Percentiles rank a stretch among this genome's conserved stretches.
phyloP scores from a whole-genome alignment of 805 yeast species.

The Metschnikowia gruessii region DNA sequence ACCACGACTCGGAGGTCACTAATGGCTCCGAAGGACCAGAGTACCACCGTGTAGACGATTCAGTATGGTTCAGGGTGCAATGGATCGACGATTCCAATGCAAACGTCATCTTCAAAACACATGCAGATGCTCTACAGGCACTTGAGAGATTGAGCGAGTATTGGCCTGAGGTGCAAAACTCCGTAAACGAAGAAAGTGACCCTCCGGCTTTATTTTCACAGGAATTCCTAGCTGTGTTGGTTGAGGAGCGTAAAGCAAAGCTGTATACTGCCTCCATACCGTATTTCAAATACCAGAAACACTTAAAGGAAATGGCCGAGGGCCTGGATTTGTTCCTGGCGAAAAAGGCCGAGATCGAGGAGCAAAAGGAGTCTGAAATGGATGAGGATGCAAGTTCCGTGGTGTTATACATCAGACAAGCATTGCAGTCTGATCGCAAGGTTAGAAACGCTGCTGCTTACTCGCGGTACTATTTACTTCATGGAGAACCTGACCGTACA shows the following conservation, averaged over 20 bases:
- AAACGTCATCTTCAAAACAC: slow-evolving; percentile 51
- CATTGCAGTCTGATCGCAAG: slow-evolving; percentile 55
- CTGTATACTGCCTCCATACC: slow-evolving; percentile 38
- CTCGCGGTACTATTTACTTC: slow-evolving; percentile 62
- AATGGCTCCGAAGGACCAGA: slow-evolving; percentile 1
- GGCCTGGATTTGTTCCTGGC: slow-evolving; percentile 16
- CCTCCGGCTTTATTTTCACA: slow-evolving; percentile 10
- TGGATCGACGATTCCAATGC: slow-evolving; percentile 68
- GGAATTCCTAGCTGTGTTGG: slow-evolving; percentile 24
- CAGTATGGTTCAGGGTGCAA: slow-evolving; percentile 46
- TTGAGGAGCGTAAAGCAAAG: slow-evolving; percentile 41
- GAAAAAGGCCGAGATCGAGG: slow-evolving; percentile 16
- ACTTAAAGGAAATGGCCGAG: slow-evolving; percentile 9
- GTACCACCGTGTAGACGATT: slow-evolving; percentile 14
- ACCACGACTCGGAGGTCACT: slow-evolving; percentile 22
- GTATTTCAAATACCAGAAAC: slow-evolving; percentile 30
- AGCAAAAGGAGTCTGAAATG: slow-evolving; percentile 21
- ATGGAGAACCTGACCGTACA: slow-evolving; percentile 65
- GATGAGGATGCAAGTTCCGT: slow-evolving; percentile 40
- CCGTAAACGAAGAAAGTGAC: not conserved
- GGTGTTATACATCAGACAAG: slow-evolving; percentile 45
- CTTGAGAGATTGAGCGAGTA: slow-evolving; percentile 33
- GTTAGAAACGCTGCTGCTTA: slow-evolving; percentile 53
- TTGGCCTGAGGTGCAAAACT: slow-evolving; percentile 12
- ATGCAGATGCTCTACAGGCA: slow-evolving; percentile 39